Evolutionary conservation across 2,329 filamentous ascomycete species (phyloP), one percentile per base, ranked within the genome.

Genomic region (Mycosphaerella arachidis): DNA sequence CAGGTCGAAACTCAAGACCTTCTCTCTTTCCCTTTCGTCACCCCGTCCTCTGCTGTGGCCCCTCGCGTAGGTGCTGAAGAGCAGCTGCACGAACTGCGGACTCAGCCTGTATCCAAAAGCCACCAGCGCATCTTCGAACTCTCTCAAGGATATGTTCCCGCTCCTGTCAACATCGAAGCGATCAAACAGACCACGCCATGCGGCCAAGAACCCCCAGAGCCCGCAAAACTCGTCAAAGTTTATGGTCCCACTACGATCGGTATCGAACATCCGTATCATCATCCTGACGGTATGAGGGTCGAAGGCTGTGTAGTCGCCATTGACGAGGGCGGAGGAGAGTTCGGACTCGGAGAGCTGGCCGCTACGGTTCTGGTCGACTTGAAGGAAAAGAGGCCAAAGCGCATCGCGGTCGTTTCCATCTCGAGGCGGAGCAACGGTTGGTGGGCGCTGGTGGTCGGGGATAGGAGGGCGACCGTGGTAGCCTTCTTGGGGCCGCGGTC

Each of bases 241-340:
- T 74, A 99, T 95, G 13, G 89, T 90, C 55, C 92, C 92, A 63
- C 85, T 89, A 68, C 90, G 88, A 77, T 97, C 90, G 60, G 89
- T 90, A 78, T 97, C 93, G 77, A 99, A 99, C 94, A 99, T 97
- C 72, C 92, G 89, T 67, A 99, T 97, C 92, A 99, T 97, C 91
- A 97, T 96, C 71, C 89, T 89, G 66, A 97, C 92, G 1, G 94
- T 99, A 69, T 96, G 90, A 4, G 87, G 83, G 76, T 99, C 92
- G 74, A 99, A 99, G 4, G 91, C 85, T 1, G 91, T 91, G 85
- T 91, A 97, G 81, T 99, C 94, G 57, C 92, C 93, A 73, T 99
- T 99, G 61, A 97, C 92, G 6, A 99, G 86, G 20, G 94, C 94
- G 1, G 90, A 88, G 9, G 90, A 88, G 46, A 99, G 86, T 75